Evolutionary conservation across 2,329 filamentous ascomycete genomes (phyloP).

Genomic region (Pyricularia sp.): DNA sequence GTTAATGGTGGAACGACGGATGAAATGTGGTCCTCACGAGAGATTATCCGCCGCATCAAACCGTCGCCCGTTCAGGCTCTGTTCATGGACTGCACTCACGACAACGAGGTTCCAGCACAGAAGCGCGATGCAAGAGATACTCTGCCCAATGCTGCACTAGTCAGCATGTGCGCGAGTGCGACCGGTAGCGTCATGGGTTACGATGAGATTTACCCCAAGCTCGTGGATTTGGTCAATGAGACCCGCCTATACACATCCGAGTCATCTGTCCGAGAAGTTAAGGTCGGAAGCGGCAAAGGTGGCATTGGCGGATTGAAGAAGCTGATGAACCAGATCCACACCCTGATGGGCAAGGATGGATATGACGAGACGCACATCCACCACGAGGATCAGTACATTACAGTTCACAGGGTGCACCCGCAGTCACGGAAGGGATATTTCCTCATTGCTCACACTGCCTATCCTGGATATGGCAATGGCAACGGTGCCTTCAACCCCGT

Average conservation of each 20-base stretch:
- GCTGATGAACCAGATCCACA: slow-evolving; percentile 88
- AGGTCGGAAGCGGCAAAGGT: slow-evolving; percentile 60
- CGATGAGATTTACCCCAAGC: slow-evolving; percentile 87
- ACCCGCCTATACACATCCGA: slow-evolving; percentile 72
- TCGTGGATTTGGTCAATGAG: slow-evolving; percentile 90
- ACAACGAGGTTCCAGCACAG: slow-evolving; percentile 93
- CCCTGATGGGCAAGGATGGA: slow-evolving; percentile 86
- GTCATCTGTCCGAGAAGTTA: slow-evolving; percentile 48
- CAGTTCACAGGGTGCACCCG: slow-evolving; percentile 89
- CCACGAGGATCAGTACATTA: slow-evolving; percentile 93
- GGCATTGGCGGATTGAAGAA: slow-evolving; percentile 90
- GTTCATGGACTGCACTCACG: slow-evolving; percentile 99
- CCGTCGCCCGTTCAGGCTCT: slow-evolving; percentile 85
- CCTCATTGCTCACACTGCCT: slow-evolving; percentile 91
- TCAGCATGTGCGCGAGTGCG: slow-evolving; percentile 91
- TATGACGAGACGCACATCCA: slow-evolving; percentile 96
- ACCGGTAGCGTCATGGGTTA: slow-evolving; percentile 97
- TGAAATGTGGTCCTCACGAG: slow-evolving; percentile 32
- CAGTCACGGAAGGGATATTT: slow-evolving; percentile 90
- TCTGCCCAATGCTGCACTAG: slow-evolving; percentile 84
- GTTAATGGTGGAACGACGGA: slow-evolving; percentile 16
- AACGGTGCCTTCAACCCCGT: slow-evolving; percentile 75
- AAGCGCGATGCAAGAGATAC: slow-evolving; percentile 93
- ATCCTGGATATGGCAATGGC: slow-evolving; percentile 78
- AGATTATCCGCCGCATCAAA: slow-evolving; percentile 72